Conservation (phyloP, 371 early-diverging fungal genomes). For the Rhizopus arrhizus region DNA sequence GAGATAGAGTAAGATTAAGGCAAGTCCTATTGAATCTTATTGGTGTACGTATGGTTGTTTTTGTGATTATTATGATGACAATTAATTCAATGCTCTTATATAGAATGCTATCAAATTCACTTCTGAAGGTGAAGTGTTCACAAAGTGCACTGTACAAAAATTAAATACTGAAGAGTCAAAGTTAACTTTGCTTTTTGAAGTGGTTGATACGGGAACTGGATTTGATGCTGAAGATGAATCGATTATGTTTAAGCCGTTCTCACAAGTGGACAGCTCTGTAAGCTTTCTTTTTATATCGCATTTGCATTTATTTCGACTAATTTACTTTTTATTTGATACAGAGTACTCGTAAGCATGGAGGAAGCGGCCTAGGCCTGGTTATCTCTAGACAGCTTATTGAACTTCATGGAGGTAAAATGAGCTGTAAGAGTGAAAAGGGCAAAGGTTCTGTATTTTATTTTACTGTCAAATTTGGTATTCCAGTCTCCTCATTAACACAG, state of each 20-base stretch:
- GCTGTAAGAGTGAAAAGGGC: conserved; percentile 60
- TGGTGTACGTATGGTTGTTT: conserved; percentile 39
- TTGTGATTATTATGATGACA: not conserved
- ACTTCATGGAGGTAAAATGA: conserved; percentile 64
- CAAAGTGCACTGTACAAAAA: conserved; percentile 55
- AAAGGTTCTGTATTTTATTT: conserved; percentile 67
- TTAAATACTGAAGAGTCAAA: conserved; percentile 28
- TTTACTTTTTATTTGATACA: conserved; percentile 6
- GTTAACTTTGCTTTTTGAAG: conserved; percentile 60
- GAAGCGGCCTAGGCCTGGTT: conserved; percentile 68
- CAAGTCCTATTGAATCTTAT: conserved; percentile 62
- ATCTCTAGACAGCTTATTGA: conserved; percentile 66
- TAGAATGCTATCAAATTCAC: conserved; percentile 74
- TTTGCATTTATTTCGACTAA: not conserved
- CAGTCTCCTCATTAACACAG: conserved; percentile 41
- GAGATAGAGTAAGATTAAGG: conserved; percentile 63
- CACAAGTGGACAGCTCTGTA: conserved; percentile 67
- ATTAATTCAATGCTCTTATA: conserved; percentile 2
- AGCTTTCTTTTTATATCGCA: conserved; percentile 1
- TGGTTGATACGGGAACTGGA: conserved; percentile 67
- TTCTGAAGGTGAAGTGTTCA: conserved; percentile 61
- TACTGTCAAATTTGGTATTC: conserved; percentile 58
- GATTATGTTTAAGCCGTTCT: conserved; percentile 72
- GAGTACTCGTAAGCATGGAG: conserved; percentile 69
- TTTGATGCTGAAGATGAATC: conserved; percentile 64